Conservation (phyloP, 108 stramenopile genomes). For the Fragilariopsis cylindrus region DNA sequence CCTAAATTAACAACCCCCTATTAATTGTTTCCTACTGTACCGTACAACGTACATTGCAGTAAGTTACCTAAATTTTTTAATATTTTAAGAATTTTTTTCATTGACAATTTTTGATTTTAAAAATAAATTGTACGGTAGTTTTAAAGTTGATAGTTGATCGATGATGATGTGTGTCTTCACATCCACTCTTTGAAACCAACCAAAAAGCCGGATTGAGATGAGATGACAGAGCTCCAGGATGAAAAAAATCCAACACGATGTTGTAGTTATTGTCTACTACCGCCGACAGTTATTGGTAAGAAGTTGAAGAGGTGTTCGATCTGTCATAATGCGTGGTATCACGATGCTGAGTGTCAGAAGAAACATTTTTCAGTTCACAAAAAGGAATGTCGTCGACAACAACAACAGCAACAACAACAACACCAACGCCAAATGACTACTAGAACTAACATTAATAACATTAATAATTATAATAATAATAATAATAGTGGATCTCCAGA, state of each 20-base stretch:
- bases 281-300: neutral
- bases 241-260: neutral
- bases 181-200: too few species aligned
- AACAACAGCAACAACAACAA: constrained; percentile 1
- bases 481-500: neutral
- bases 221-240: too few species aligned
- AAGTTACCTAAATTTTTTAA: too few species aligned
- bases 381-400: constrained; percentile 14
- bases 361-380: constrained; percentile 56
- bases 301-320: constrained; percentile 52
- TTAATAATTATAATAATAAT: neutral
- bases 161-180: too few species aligned
- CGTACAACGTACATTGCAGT: too few species aligned
- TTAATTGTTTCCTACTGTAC: too few species aligned
- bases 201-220: too few species aligned
- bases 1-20: too few species aligned
- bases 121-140: too few species aligned
- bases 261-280: constrained; percentile 6
- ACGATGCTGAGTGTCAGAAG: constrained; percentile 57
- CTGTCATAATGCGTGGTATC: constrained; percentile 60
- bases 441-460: neutral
- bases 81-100: too few species aligned
- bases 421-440: neutral
- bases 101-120: too few species aligned
- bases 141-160: too few species aligned